Evolutionary conservation across 225 moss, liverwort and hornwort species (phyloP).

Genomic region (Thuidium tamariscinum): DNA sequence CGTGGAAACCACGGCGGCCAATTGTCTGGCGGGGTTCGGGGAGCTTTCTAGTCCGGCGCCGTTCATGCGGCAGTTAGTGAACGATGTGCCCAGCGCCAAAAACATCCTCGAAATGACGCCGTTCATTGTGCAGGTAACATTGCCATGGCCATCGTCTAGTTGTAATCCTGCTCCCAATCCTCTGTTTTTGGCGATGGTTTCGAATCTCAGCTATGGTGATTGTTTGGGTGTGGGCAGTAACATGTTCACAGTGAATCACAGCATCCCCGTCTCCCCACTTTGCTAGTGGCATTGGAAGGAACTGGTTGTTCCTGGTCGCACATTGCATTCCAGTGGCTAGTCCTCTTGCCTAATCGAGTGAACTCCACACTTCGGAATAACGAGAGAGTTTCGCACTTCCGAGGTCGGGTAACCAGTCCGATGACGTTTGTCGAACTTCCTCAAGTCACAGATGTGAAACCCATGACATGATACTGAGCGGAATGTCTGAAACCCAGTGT

Average conservation of each 20-base stretch:
- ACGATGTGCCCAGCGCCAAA: constrained; percentile 34
- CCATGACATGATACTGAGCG: not conserved
- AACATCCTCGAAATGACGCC: constrained; percentile 71
- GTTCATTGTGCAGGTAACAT: constrained; percentile 44
- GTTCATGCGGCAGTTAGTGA: constrained; percentile 62
- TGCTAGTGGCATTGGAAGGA: not conserved
- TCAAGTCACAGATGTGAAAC: not conserved
- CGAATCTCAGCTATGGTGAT: not conserved
- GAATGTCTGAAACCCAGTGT: not conserved
- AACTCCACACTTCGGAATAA: not conserved
- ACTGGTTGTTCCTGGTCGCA: not conserved
- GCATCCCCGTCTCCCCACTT: not conserved
- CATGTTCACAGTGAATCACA: not conserved
- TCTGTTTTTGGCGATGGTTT: not conserved
- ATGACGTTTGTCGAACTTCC: not conserved
- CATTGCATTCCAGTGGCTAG: not conserved
- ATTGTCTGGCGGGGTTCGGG: constrained; percentile 47
- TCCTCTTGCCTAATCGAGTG: not conserved
- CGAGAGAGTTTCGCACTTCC: not conserved
- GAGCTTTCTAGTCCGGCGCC: constrained; percentile 54
- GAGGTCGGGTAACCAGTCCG: not conserved
- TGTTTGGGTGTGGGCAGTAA: not conserved
- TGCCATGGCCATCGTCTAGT: not conserved
- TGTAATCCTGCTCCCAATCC: not conserved
- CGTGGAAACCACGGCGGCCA: constrained; percentile 29